These are phyloP conservation scores for Sporothrix pallida DNA, from an alignment of 2,329 filamentous ascomycete genomes.

Conservation along the genomic window DNA sequence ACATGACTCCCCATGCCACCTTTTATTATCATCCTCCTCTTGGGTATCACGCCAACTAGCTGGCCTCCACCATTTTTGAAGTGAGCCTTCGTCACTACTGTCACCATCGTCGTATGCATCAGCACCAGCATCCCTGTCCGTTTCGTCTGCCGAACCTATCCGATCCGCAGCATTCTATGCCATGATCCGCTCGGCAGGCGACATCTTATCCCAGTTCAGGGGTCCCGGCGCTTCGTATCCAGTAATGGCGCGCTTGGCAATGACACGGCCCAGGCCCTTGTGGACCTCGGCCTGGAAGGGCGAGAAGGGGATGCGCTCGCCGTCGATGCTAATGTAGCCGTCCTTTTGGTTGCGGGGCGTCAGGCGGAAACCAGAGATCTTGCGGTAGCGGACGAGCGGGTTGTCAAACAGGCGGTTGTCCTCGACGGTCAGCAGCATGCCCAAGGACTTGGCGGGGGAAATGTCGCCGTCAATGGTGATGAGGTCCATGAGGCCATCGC, in stretches of 20 bases:
- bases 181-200: conserved; percentile 41
- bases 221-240: conserved; percentile 71
- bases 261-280: conserved; percentile 78
- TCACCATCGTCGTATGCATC: background rate
- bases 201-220: conserved; percentile 54
- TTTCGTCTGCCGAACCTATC: background rate
- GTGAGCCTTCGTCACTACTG: background rate
- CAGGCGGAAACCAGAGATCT: conserved; percentile 86
- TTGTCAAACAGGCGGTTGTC: conserved; percentile 80
- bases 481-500: conserved; percentile 85
- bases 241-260: conserved; percentile 73
- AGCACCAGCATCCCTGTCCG: background rate
- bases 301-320: conserved; percentile 83
- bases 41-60: conserved; percentile 28
- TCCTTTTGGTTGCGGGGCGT: conserved; percentile 72
- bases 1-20: background rate
- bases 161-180: conserved; percentile 35
- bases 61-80: background rate
- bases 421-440: conserved; percentile 74
- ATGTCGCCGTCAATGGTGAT: conserved; percentile 80
- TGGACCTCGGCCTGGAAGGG: conserved; percentile 93
- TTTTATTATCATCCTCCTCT: conserved; percentile 11
- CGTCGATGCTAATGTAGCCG: conserved; percentile 93
- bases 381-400: conserved; percentile 77
- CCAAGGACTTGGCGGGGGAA: conserved; percentile 66